Conservation (phyloP, 768 basidiomycete genomes). For the Boletellus sp. region DNA sequence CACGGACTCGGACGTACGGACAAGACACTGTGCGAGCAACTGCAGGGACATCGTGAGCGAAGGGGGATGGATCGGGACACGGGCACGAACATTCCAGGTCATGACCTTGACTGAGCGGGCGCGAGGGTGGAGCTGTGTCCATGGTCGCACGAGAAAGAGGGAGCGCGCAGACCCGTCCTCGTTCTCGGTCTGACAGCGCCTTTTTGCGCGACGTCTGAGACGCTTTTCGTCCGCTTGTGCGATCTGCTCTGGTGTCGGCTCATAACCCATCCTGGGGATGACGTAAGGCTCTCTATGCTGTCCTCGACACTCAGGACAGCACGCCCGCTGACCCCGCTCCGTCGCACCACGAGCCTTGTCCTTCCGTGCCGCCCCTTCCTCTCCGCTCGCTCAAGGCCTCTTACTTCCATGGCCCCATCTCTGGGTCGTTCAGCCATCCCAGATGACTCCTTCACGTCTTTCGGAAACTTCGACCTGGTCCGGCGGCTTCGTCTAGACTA, state of each 20-base stretch:
- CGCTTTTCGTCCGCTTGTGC: conserved; percentile 48
- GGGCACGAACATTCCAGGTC: conserved; percentile 77
- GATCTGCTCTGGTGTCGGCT: conserved; percentile 52
- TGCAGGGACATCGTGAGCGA: conserved; percentile 26
- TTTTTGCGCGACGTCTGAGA: conserved; percentile 41
- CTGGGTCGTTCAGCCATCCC: conserved; percentile 18
- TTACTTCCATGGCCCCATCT: conserved; percentile 30
- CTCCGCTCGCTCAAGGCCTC: conserved; percentile 5
- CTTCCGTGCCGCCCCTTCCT: background rate
- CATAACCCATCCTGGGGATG: conserved; percentile 18
- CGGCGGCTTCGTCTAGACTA: conserved; percentile 73
- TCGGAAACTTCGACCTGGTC: conserved; percentile 82
- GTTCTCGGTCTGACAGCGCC: conserved; percentile 30
- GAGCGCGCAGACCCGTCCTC: conserved; percentile 7
- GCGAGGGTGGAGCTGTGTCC: conserved; percentile 30
- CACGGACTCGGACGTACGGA: conserved; percentile 52
- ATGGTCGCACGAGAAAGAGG: conserved; percentile 28
- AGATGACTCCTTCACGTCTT: conserved; percentile 31
- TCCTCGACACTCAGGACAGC: too few relatives aligned
- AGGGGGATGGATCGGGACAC: background rate
- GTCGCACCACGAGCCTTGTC: conserved; percentile 8
- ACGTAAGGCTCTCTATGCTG: conserved; percentile 13
- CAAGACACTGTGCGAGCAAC: conserved; percentile 75
- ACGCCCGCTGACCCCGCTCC: conserved; percentile 10
- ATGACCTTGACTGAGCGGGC: conserved; percentile 48